Base-by-base conservation (phyloP, 306 rosid genomes). In the Vachellia pachyceras region DNA sequence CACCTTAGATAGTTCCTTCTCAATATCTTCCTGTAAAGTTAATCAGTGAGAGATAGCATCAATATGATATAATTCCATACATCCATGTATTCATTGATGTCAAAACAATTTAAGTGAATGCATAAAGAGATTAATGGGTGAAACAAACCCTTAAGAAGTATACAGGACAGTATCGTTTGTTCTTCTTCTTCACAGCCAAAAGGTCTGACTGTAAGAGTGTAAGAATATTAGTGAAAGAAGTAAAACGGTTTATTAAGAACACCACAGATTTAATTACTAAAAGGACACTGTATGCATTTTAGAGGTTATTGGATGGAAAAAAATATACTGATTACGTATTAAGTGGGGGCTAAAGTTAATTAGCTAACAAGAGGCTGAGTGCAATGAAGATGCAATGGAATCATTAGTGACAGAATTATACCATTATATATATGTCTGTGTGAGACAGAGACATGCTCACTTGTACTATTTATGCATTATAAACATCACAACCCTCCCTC, bases 91-190 rank as follows among this genome's bases (percentile, higher is more conserved):
- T 50, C 23, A 44, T 6, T 68, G 22, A 76, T 60, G 60, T 70
- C 77, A 73, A 52, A 36, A 82, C 61, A 65, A 72, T 47, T 65
- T 49, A 58, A 73, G 73, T 11, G 66, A 69, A 72, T 77, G 46
- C 14, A 41, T 4, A 14, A 39, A 46, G 70, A 83, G 74, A 84
- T 63, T 77, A 45, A 81, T 37, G 69, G 61, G 50, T 69, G 23
- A 75, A 88, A 87, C 94, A 64, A 82, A 93, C 98, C 99, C 89
- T 95, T 18, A 92, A 83, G 87, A 95, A 95, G 80, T 93, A 95
- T 47, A 95, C 84, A 68, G 99, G 99, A 83, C 97, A 95, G 81
- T 91, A 95, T 77, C 99, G 97, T 88, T 86, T 95, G 83, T 90
- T 93, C 86, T 87, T 93, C n/a, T n/a, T n/a, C 88, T 91, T 95